Percentiles rank a stretch among this genome's conserved stretches.
Conservation (phyloP, 441 rosid genomes). For the Gossypium lobatum region DNA sequence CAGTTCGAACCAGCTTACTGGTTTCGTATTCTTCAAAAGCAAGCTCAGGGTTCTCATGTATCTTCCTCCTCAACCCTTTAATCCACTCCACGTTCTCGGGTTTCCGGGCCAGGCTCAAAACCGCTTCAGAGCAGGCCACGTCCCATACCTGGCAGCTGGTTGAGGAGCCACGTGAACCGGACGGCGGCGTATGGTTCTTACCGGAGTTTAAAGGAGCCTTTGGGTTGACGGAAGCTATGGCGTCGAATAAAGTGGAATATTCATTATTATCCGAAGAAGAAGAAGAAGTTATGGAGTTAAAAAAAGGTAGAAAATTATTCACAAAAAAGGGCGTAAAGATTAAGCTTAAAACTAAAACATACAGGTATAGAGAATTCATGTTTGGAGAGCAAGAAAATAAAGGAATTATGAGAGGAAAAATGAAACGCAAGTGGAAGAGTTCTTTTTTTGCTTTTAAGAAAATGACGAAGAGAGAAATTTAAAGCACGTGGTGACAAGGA, state of each 20-base stretch:
- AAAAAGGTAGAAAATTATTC: neutral
- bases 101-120: conserved; percentile 31
- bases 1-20: conserved; percentile 54
- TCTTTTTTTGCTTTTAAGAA: too few species aligned
- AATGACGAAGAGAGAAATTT: conserved; percentile 3
- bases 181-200: conserved; percentile 28
- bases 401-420: neutral
- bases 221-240: conserved; percentile 10
- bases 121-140: conserved; percentile 38
- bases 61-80: conserved; percentile 56
- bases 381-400: conserved; percentile 8
- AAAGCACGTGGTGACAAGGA: conserved; percentile 41
- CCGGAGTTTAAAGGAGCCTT: conserved; percentile 7
- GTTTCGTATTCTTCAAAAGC: conserved; percentile 77
- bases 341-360: conserved; percentile 5
- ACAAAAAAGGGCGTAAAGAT: neutral
- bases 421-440: too few species aligned
- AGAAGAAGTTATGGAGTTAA: conserved; percentile 8
- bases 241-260: conserved; percentile 8
- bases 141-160: conserved; percentile 40
- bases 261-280: conserved; percentile 13
- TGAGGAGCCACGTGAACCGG: conserved; percentile 2
- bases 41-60: conserved; percentile 84
- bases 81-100: conserved; percentile 59
- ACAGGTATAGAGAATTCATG: conserved; percentile 19